Evolutionary conservation across 441 rosid genomes (phyloP).

Genomic region (Brassica hybrid): DNA sequence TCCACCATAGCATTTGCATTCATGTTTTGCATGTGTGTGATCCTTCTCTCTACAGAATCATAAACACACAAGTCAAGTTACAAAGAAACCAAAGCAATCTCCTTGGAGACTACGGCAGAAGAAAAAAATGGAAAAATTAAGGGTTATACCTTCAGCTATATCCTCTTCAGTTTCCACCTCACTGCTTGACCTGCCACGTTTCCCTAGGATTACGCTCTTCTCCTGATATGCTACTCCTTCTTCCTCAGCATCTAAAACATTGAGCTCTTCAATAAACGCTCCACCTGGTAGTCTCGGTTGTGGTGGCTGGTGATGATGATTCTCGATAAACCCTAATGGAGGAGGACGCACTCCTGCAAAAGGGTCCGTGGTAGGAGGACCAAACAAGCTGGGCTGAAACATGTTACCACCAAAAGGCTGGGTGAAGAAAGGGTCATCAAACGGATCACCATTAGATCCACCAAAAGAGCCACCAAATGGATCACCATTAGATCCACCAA

Average conservation of each 20-base stretch:
- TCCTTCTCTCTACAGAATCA: conserved; percentile 54
- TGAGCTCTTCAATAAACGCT: conserved; percentile 74
- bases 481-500: conserved; percentile 37
- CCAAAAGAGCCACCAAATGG: conserved; percentile 11
- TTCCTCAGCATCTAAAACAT: conserved; percentile 73
- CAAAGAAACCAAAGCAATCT: background rate
- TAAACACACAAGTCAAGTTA: conserved; percentile 15
- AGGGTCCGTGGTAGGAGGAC: conserved; percentile 52
- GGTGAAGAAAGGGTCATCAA: conserved; percentile 81
- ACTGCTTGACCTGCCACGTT: conserved; percentile 61
- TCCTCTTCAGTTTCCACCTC: conserved; percentile 51
- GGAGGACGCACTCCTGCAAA: conserved; percentile 54
- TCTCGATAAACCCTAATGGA: conserved; percentile 53
- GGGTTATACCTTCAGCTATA: conserved; percentile 49
- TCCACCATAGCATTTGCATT: conserved; percentile 45
- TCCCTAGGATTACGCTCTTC: conserved; percentile 58
- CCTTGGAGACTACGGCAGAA: background rate
- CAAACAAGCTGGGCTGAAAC: conserved; percentile 57
- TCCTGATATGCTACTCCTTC: conserved; percentile 44
- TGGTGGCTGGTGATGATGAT: conserved; percentile 48
- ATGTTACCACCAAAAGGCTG: conserved; percentile 80
- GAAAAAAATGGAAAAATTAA: background rate
- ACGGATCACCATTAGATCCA: conserved; percentile 58
- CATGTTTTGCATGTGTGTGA: conserved; percentile 49
- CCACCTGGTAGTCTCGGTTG: conserved; percentile 61